Conservation (phyloP, 306 rosid species). For the Trichosanthes truncata region DNA sequence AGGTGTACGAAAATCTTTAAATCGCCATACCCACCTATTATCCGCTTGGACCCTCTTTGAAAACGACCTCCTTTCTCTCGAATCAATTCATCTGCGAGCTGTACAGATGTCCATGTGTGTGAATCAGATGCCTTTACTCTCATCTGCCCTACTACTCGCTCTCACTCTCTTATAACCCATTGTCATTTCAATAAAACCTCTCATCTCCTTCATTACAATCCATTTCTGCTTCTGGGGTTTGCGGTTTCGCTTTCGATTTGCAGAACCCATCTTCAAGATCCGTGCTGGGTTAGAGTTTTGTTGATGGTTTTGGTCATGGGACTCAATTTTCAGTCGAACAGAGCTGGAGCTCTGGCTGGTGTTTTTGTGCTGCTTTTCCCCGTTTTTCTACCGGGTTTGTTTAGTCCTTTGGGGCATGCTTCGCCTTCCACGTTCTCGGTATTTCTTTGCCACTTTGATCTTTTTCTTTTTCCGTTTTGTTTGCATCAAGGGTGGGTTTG, state of each 20-base stretch:
- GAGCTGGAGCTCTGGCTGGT: constrained; percentile 32
- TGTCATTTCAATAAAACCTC: background rate
- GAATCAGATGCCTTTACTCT: constrained; percentile 28
- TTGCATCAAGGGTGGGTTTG: background rate
- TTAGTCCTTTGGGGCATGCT: constrained; percentile 52
- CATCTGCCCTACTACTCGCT: background rate
- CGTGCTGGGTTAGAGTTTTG: constrained; percentile 13
- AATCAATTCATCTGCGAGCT: constrained; percentile 26
- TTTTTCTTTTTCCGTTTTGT: background rate
- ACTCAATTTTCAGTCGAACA: constrained; percentile 20
- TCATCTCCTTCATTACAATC: constrained; percentile 11
- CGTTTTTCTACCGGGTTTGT: constrained; percentile 43
- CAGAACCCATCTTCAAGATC: constrained; percentile 26
- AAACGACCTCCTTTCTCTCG: constrained; percentile 32
- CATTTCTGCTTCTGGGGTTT: background rate
- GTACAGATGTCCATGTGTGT: constrained; percentile 38
- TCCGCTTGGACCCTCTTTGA: constrained; percentile 26
- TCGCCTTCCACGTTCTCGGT: constrained; percentile 58
- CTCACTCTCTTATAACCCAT: background rate
- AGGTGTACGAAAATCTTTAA: constrained; percentile 14
- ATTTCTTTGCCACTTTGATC: constrained; percentile 2
- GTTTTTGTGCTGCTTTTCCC: constrained; percentile 44
- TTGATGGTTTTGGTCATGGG: constrained; percentile 21
- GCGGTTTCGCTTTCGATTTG: background rate
- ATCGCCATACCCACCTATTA: constrained; percentile 11